phyloP scores from a whole-genome alignment of 768 basidiomycete species.

The Rhodotorula graminis region DNA sequence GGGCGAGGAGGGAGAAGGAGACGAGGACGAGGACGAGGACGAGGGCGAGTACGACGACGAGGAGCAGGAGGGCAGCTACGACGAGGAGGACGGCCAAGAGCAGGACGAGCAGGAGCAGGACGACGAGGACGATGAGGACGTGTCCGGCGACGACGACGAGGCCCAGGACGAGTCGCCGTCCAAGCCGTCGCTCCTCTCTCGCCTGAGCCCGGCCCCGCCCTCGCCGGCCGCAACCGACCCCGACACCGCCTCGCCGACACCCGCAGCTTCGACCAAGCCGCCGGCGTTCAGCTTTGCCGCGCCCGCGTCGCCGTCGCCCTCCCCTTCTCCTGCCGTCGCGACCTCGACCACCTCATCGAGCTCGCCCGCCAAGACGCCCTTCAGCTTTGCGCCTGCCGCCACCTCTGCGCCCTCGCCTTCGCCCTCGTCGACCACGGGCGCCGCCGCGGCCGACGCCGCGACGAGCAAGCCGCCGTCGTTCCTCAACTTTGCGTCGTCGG shows the following conservation, averaged over 20 bases:
- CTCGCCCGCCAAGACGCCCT: not conserved
- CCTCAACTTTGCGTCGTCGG: slow-evolving; percentile 20
- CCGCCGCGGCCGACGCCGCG: not conserved
- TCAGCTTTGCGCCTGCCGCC: slow-evolving; percentile 11
- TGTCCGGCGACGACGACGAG: not conserved
- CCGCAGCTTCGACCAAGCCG: not conserved
- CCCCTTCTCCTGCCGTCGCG: not conserved
- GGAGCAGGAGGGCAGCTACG: not conserved
- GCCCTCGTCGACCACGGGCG: not conserved
- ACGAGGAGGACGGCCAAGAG: not conserved
- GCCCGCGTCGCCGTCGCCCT: not conserved
- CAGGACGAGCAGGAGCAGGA: slow-evolving; percentile 7
- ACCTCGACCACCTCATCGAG: not conserved
- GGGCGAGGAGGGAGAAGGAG: not conserved
- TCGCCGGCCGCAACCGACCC: not conserved
- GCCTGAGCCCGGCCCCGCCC: slow-evolving; percentile 10
- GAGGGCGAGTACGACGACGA: slow-evolving; percentile 1
- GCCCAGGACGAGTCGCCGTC: not conserved
- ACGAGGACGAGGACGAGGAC: not conserved
- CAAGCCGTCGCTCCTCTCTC: slow-evolving; percentile 25
- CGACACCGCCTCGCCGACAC: not conserved
- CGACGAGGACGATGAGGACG: not conserved
- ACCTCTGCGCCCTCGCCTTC: not conserved
- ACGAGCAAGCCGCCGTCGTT: slow-evolving; percentile 3
- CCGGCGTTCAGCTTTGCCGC: slow-evolving; percentile 23